A percentile compares a stretch with the other conserved stretches of the same genome.
Conservation (phyloP, 2,329 filamentous ascomycete species). For the Cyphellophora europaea region DNA sequence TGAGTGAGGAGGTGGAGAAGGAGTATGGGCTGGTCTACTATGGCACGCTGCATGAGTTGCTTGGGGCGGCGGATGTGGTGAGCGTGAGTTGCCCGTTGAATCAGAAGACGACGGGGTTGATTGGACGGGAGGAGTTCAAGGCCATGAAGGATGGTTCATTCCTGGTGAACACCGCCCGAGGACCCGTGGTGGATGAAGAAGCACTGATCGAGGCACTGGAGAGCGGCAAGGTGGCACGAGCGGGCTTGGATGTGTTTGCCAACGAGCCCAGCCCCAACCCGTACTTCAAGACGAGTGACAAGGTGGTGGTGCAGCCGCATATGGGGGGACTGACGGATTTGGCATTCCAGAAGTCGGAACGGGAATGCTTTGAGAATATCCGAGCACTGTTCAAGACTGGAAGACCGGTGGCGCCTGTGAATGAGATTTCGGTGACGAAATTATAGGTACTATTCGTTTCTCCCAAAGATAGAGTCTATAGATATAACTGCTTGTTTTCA, state of each 20-base stretch:
- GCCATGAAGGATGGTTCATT: conserved; percentile 39
- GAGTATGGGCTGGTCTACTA: conserved; percentile 22
- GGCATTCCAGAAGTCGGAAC: conserved; percentile 33
- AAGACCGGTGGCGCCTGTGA: conserved; percentile 30
- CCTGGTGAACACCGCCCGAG: conserved; percentile 44
- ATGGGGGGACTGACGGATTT: conserved; percentile 36
- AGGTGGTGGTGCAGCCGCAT: conserved; percentile 36
- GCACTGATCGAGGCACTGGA: conserved; percentile 39
- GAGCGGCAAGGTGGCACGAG: conserved; percentile 35
- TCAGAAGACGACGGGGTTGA: conserved; percentile 5
- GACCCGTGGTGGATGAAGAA: conserved; percentile 39
- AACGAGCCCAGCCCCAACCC: conserved; percentile 35
- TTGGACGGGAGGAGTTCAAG: conserved; percentile 30
- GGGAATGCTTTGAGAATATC: conserved; percentile 39
- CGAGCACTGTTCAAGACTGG: conserved; percentile 30
- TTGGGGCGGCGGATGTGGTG: conserved; percentile 25
- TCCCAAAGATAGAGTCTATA: no score
- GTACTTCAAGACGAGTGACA: conserved; percentile 32
- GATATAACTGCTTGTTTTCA: no score
- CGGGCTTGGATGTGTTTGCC: conserved; percentile 40
- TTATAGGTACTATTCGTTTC: no score
- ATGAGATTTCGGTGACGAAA: no score
- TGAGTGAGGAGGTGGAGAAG: conserved; percentile 43
- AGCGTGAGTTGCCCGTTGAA: conserved; percentile 20
- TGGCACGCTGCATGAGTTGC: conserved; percentile 22